These are phyloP conservation scores for Boletus rufocinnamomeus DNA, from an alignment of 768 basidiomycete species.

Conservation along the genomic window DNA sequence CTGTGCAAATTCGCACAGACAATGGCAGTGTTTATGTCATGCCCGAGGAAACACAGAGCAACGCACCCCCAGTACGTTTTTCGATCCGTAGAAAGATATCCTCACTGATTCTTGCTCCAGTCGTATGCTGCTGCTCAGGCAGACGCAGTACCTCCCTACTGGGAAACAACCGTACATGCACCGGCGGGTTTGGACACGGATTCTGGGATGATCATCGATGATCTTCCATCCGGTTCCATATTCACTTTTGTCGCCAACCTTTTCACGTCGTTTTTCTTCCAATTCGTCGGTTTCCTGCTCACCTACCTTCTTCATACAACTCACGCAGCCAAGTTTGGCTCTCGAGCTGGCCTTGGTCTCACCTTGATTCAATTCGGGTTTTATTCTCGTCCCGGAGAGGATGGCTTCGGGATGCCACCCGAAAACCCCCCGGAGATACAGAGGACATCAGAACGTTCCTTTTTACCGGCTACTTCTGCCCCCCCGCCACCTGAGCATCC, in stretches of 20 bases:
- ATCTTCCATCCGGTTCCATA: conserved; percentile 81
- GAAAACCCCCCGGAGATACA: conserved; percentile 21
- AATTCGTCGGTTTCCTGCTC: conserved; percentile 90
- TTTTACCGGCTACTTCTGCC: conserved; percentile 25
- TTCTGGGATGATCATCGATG: conserved; percentile 83
- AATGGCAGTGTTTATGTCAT: conserved; percentile 62
- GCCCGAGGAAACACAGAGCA: conserved; percentile 81
- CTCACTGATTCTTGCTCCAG: conserved; percentile 38
- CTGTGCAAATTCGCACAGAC: conserved; percentile 45
- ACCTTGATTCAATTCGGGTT: conserved; percentile 94
- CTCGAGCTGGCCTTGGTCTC: conserved; percentile 92
- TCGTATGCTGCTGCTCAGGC: conserved; percentile 85
- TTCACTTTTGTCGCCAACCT: conserved; percentile 74
- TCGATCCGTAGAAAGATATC: background rate
- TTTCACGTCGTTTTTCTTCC: conserved; percentile 93
- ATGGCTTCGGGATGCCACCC: conserved; percentile 31
- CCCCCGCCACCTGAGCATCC: conserved; percentile 28
- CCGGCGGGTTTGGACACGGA: conserved; percentile 53
- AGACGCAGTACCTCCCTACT: conserved; percentile 92
- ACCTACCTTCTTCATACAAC: conserved; percentile 91
- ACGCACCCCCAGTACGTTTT: conserved; percentile 78
- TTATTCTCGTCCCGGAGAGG: conserved; percentile 51
- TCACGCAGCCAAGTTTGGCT: conserved; percentile 92
- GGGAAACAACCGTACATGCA: conserved; percentile 93
- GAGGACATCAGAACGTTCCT: conserved; percentile 21